Evolutionary conservation across 1,284 basidiomycete genomes (phyloP).

Genomic region (Cryptococcus hybrid): DNA sequence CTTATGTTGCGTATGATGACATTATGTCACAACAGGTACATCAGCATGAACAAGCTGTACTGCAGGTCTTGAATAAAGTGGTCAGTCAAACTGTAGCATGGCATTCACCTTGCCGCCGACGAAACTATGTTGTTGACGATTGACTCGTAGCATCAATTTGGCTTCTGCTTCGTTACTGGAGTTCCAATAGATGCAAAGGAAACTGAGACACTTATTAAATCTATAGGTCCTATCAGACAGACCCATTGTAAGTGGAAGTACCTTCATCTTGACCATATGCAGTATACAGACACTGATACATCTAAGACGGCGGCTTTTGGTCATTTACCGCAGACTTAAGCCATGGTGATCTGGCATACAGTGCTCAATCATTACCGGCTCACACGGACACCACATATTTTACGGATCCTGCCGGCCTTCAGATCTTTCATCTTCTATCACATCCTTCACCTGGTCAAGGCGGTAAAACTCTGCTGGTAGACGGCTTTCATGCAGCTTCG

Average conservation of each 20-base stretch:
- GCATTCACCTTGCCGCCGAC: not conserved
- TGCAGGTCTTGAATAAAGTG: constrained; percentile 78
- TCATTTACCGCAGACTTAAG: constrained; percentile 91
- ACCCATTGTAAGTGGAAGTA: constrained; percentile 71
- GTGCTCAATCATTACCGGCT: constrained; percentile 78
- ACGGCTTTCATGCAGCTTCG: constrained; percentile 88
- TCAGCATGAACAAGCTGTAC: constrained; percentile 63
- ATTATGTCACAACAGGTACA: constrained; percentile 58
- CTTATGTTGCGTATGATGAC: constrained; percentile 70
- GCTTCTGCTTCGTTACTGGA: constrained; percentile 82
- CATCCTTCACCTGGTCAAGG: constrained; percentile 73
- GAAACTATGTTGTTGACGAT: not conserved
- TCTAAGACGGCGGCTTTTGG: constrained; percentile 86
- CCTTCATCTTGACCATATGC: constrained; percentile 1
- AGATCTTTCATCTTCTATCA: constrained; percentile 90
- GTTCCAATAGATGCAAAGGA: constrained; percentile 79
- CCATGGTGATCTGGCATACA: constrained; percentile 87
- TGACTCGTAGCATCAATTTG: constrained; percentile 66
- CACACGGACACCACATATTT: constrained; percentile 98
- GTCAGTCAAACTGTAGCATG: constrained; percentile 54
- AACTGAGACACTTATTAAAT: constrained; percentile 72
- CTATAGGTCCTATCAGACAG: constrained; percentile 86
- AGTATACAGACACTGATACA: constrained; percentile 1
- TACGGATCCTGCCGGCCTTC: constrained; percentile 88
- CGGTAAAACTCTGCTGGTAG: constrained; percentile 85